These are phyloP conservation scores for Solanum dulcamara DNA, from an alignment of 257 asterid species.

Conservation along the genomic window DNA sequence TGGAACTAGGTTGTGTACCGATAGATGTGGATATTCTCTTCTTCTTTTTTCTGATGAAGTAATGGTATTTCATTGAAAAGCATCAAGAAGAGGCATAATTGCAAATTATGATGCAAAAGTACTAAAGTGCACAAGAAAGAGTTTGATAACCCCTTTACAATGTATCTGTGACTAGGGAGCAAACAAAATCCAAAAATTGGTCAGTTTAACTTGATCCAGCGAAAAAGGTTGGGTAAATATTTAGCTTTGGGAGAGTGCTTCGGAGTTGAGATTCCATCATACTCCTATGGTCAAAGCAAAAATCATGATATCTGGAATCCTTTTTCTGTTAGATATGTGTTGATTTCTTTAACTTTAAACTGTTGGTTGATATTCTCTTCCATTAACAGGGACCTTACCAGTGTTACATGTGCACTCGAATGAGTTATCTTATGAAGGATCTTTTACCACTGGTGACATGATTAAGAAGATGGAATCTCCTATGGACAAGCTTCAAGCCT, in stretches of 20 bases:
- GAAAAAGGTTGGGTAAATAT: not conserved
- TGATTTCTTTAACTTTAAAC: not conserved
- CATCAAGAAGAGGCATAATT: not conserved
- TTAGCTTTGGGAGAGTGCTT: not conserved
- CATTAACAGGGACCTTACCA: slow-evolving; percentile 20
- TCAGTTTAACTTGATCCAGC: not conserved
- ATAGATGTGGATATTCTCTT: not conserved
- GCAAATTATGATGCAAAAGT: not conserved
- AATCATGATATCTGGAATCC: not conserved
- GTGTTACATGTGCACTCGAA: slow-evolving; percentile 35
- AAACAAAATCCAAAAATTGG: not conserved
- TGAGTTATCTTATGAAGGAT: slow-evolving; percentile 40
- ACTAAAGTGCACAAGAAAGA: not conserved
- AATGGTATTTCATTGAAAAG: not conserved
- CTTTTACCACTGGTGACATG: slow-evolving; percentile 41
- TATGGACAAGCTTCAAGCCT: slow-evolving; percentile 48
- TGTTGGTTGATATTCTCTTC: not conserved
- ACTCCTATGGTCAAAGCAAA: not conserved
- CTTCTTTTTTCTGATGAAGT: not conserved
- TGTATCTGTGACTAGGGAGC: not conserved
- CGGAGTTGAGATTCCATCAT: not conserved
- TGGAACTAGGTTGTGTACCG: not conserved
- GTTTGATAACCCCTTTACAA: not conserved
- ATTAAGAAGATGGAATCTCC: slow-evolving; percentile 45
- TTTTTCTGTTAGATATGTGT: not conserved